Evolutionary conservation across 2,329 filamentous ascomycete genomes (phyloP).

Genomic region (Nannizziopsis arthrosporioides): DNA sequence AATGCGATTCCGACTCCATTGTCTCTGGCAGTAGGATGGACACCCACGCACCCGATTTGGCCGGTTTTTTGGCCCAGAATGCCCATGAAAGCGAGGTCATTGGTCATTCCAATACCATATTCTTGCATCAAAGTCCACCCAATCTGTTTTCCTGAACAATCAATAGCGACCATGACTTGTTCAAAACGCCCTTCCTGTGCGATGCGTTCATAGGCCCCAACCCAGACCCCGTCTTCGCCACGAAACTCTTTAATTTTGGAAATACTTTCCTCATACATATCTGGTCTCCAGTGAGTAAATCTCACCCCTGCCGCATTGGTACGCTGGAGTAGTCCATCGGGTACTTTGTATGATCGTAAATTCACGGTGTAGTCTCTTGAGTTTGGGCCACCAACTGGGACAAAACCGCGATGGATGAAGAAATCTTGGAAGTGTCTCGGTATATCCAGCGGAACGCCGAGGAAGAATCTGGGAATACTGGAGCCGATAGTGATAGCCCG

Average conservation of each 20-base stretch:
- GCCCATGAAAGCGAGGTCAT: conserved; percentile 33
- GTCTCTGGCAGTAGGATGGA: conserved; percentile 28
- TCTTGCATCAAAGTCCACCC: conserved; percentile 39
- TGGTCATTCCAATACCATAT: conserved; percentile 21
- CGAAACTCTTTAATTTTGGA: conserved; percentile 12
- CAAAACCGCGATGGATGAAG: conserved; percentile 34
- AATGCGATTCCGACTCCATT: conserved; percentile 34
- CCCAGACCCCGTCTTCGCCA: conserved; percentile 28
- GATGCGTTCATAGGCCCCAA: conserved; percentile 30
- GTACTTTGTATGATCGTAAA: conserved; percentile 27
- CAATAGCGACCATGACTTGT: conserved; percentile 35
- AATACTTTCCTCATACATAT: conserved; percentile 14
- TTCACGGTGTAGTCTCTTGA: conserved; percentile 33
- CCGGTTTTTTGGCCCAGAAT: conserved; percentile 33
- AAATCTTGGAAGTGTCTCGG: conserved; percentile 27
- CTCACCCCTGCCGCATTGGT: conserved; percentile 18
- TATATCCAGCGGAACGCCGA: conserved; percentile 33
- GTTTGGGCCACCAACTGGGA: conserved; percentile 19
- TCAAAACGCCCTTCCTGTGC: conserved; percentile 27
- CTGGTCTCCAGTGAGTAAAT: conserved; percentile 13
- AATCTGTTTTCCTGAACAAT: conserved; percentile 28
- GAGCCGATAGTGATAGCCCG: conserved; percentile 21
- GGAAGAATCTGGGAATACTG: conserved; percentile 37
- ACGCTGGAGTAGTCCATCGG: conserved; percentile 26
- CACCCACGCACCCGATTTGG: conserved; percentile 36